Evolutionary conservation across 164 flowering plant genomes (phyloP), one percentile per base, ranked within the genome.

Genomic region (Vitis cinerea): DNA sequence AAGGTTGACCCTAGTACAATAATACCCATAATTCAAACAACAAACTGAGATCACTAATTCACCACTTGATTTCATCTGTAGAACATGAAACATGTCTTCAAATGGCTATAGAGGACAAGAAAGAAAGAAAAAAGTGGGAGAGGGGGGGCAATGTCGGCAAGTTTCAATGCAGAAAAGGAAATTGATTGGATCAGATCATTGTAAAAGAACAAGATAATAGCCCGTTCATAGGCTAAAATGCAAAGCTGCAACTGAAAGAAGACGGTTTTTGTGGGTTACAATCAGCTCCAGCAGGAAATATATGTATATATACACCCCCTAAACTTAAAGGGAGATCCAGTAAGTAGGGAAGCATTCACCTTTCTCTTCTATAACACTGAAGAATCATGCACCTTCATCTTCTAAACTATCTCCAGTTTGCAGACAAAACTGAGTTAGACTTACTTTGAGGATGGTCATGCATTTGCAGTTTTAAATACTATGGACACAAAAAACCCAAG

Each of bases 341-440:
- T 23, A 37, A 37, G 44, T 37, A 37, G 7, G 44, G 44, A 23
- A 6, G 44, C 44, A 3, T 37, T 6, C 44, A 37, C 44, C 44
- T 37, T 37, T 37, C 44, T 37, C 44, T 37, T 37, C 44, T 37
- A 37, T 37, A 37, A 37, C 44, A 53, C 56, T 54, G 30, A 64
- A 64, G 15, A 64, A 64, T n/a, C 37, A 49, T 27, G 55, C 50
- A 15, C 56, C 55, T 64, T 64, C 51, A 52, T 13, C 66, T 16
- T 62, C 51, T 64, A 49, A 16, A 48, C 27, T 64, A 50, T 64
- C 55, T 14, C 50, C 66, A 50, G 51, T 64, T 64, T 64, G 27
- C 66, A n/a, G 66, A 49, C 66, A 64, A 64, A 64, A 64, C 19
- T 49, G 30, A 13, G 55, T 44, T 8, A 61, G 59, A 55, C 30